Base-by-base conservation (phyloP, 2,329 filamentous ascomycete species). In the Orbilia quercus region DNA sequence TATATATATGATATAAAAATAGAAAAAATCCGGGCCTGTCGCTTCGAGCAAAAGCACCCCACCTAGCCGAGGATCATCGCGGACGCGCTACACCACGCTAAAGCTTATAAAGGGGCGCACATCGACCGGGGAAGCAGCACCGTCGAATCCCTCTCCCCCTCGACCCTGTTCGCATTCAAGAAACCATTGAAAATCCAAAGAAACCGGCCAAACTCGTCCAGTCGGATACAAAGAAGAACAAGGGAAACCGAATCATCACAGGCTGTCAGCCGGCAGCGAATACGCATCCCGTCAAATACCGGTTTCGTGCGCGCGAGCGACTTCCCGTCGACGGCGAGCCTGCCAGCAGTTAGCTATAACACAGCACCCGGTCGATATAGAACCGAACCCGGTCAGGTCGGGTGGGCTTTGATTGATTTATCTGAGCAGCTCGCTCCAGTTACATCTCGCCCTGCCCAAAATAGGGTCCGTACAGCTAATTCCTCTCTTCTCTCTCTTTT, bases 1-100 rank as follows among this genome's bases (percentile, higher is more conserved):
- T n/a, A n/a, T n/a, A n/a, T n/a, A n/a, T n/a, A n/a, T n/a, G n/a
- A n/a, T 22, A 22, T 23, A 45, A 7, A 22, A 22, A 22, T 45
- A 22, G 16, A 22, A 20, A 20, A 9, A n/a, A 7, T 44, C 7
- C 31, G 16, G 2, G 16, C 9, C 31, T n/a, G 20, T 53, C 50
- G 31, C 45, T 50, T 50, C 45, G 45, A 50, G 45, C 23, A 50
- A 3, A n/a, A 9, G 28, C 51, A 48, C 60, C 60, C 60, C 60
- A 65, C 60, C 44, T 57, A 65, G 25, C 63, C 63, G 63, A 67
- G 53, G 63, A 22, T n/a, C 45, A 51, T 67, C 53, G 51, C 62
- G 14, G 18, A 25, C 55, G 48, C n/a, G n/a, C n/a, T n/a, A n/a
- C n/a, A n/a, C n/a, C n/a, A 20, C 48, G 53, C 53, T 57, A 57